phyloP scores from a whole-genome alignment of 306 rosid genomes.

The Oxytropis ochrocephala region DNA sequence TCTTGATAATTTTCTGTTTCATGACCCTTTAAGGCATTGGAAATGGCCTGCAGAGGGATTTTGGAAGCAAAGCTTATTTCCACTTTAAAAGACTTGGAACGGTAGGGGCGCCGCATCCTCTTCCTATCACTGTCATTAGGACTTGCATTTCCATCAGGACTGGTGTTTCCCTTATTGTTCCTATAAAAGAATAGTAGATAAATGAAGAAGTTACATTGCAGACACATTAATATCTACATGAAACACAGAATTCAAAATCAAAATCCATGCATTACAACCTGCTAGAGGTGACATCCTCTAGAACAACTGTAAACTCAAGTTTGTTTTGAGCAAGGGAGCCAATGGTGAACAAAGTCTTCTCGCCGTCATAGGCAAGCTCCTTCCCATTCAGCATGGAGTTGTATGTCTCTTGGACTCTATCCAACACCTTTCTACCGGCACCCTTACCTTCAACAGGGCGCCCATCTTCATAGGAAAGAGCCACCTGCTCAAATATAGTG shows the following conservation, averaged over 20 bases:
- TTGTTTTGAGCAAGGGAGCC: constrained; percentile 81
- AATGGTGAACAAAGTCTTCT: constrained; percentile 77
- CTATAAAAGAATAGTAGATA: constrained; percentile 24
- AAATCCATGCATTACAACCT: constrained; percentile 36
- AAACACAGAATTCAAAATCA: not conserved
- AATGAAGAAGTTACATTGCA: not conserved
- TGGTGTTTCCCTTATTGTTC: constrained; percentile 53
- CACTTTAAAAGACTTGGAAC: constrained; percentile 61
- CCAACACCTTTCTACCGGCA: constrained; percentile 64
- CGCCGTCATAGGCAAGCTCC: constrained; percentile 89
- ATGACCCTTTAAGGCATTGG: constrained; percentile 73
- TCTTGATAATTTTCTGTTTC: constrained; percentile 81
- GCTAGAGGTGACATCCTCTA: constrained; percentile 59
- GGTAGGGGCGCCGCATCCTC: constrained; percentile 57
- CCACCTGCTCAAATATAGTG: constrained; percentile 40
- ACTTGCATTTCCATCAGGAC: constrained; percentile 51
- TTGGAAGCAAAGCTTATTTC: constrained; percentile 79
- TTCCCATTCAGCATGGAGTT: constrained; percentile 63
- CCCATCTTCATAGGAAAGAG: constrained; percentile 76
- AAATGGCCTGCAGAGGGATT: constrained; percentile 76
- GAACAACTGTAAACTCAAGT: constrained; percentile 72
- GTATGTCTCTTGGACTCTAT: constrained; percentile 74
- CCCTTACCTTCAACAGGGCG: constrained; percentile 88
- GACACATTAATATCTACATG: not conserved
- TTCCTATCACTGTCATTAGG: constrained; percentile 62